These are phyloP conservation scores for Beauveria varroae DNA, from an alignment of 2,329 filamentous ascomycete genomes.

Conservation along the genomic window DNA sequence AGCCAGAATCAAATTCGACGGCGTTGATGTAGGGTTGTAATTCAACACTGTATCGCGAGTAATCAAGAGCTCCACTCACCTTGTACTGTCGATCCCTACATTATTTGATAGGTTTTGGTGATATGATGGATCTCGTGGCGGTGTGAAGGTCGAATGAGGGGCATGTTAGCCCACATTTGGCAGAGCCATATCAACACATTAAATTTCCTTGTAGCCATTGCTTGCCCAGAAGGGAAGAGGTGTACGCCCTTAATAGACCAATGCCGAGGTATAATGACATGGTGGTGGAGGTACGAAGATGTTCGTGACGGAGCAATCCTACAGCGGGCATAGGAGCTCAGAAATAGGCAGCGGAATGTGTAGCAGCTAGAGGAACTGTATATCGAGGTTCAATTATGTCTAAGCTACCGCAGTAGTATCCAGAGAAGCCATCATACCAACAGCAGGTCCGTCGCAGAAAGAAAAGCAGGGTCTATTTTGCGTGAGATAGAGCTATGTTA, in stretches of 20 bases:
- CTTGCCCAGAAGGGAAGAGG: constrained; percentile 89
- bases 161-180: constrained; percentile 72
- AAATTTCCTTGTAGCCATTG: constrained; percentile 76
- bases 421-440: constrained; percentile 35
- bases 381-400: too few relatives aligned
- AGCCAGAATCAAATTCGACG: constrained; percentile 70
- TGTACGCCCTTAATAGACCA: constrained; percentile 98
- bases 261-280: constrained; percentile 92
- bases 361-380: too few relatives aligned
- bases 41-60: constrained; percentile 46
- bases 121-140: constrained; percentile 90
- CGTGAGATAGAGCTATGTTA: constrained; percentile 64
- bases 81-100: constrained; percentile 78
- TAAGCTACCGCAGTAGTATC: too few relatives aligned
- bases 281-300: constrained; percentile 85
- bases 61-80: constrained; percentile 86
- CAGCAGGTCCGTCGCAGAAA: constrained; percentile 86
- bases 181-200: constrained; percentile 79
- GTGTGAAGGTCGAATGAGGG: constrained; percentile 78
- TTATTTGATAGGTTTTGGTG: constrained; percentile 78
- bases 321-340: not conserved
- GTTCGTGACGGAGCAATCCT: constrained; percentile 59
- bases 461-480: constrained; percentile 78
- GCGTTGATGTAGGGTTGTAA: not conserved
- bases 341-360: too few relatives aligned